Evolutionary conservation across 257 asterid species (phyloP), one percentile per base, ranked within the genome.

Genomic region (Striga asiatica): DNA sequence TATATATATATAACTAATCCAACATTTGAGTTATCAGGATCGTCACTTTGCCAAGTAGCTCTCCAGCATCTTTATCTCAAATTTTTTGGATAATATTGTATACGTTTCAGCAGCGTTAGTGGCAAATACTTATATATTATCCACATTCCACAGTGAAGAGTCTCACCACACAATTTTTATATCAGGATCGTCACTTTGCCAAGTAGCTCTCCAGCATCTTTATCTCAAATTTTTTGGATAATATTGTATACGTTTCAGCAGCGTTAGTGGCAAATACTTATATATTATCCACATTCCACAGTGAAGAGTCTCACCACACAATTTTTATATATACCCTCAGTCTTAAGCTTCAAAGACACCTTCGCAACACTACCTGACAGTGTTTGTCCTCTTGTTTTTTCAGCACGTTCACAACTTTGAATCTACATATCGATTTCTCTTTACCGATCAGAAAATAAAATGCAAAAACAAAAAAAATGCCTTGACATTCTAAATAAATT

Each of bases 151-250:
- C 29, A 10, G 20, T 6, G 16, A 20, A 53, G 20, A n/a, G 19
- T 47, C 71, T 28, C 54, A 47, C 18, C 54, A 28, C 6, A 48
- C 12, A 45, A 27, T 35, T 18, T 39, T 6, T 4, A 38, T 6
- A 22, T n/a, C n/a, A n/a, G n/a, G n/a, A n/a, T n/a, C n/a, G n/a
- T 60, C 46, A 52, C 39, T 56, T 37, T 25, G 37, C 64, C 21
- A 17, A 28, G 29, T 54, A 46, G 23, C 23, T 23, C 12, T 54
- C 59, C 29, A 10, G 13, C 18, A 27, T 50, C 27, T 16, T 35
- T 43, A 35, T 24, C 23, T 45, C 18, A 29, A 47, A 53, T 50
- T n/a, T n/a, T n/a, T n/a, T 18, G n/a, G 35, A 22, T 24, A 37
- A 58, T 29, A n/a, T n/a, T 14, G 12, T 10, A 3, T 3, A 14